Percentiles rank a stretch among this genome's conserved stretches.
Conservation (phyloP, 768 basidiomycete species). For the Rubroboletus pulcherrimus region DNA sequence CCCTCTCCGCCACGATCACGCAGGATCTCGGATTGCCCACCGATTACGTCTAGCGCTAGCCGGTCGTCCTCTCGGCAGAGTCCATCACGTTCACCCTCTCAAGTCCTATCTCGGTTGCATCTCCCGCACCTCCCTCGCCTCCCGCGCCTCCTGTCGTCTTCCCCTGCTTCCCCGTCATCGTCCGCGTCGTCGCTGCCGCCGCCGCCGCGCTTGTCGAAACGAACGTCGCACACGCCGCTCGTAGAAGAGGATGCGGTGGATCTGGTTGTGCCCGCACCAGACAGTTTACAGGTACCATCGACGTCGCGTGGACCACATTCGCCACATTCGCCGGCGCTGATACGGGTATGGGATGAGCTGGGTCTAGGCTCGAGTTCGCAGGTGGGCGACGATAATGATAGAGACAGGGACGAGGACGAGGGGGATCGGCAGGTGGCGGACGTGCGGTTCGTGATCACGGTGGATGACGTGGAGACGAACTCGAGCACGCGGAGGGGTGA, state of each 20-base stretch:
- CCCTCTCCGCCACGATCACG: slow-evolving; percentile 10
- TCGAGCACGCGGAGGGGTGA: no score
- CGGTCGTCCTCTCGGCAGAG: slow-evolving; percentile 11
- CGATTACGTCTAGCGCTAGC: slow-evolving; percentile 1
- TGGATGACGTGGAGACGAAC: not conserved
- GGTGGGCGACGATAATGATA: not conserved
- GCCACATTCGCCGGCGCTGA: slow-evolving; percentile 18
- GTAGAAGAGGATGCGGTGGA: slow-evolving; percentile 75
- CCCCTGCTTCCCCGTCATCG: not conserved
- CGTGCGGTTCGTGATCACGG: slow-evolving; percentile 1
- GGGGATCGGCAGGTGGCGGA: not conserved
- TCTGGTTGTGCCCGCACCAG: slow-evolving; percentile 52
- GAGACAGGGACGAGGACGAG: not conserved
- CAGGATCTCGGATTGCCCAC: slow-evolving; percentile 5
- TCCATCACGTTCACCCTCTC: not conserved
- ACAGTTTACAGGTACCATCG: slow-evolving; percentile 16
- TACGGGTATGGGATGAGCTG: slow-evolving; percentile 27
- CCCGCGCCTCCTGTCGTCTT: slow-evolving; percentile 7
- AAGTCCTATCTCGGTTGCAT: slow-evolving; percentile 3
- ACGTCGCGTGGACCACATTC: slow-evolving; percentile 12
- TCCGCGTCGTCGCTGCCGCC: not conserved
- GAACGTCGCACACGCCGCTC: slow-evolving; percentile 17
- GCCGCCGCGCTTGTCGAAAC: slow-evolving; percentile 3
- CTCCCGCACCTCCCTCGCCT: slow-evolving; percentile 1
- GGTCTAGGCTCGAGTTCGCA: not conserved